These are phyloP conservation scores for Aspergillus sclerotialis DNA, from an alignment of 2,329 filamentous ascomycete species.

Conservation along the genomic window DNA sequence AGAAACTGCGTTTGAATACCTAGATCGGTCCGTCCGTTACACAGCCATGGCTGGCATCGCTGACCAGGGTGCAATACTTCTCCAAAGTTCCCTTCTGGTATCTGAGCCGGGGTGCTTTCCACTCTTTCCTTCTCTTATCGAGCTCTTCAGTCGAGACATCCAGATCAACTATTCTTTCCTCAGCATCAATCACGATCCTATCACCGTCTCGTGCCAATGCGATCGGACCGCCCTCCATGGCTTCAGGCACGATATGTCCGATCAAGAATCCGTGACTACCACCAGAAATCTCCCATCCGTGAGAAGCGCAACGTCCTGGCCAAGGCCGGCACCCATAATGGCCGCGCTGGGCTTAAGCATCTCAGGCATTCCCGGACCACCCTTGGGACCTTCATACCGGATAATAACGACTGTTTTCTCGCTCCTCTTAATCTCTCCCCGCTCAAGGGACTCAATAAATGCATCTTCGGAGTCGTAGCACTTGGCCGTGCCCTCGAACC, in stretches of 20 bases:
- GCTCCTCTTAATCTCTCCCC: constrained; percentile 58
- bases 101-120: constrained; percentile 2
- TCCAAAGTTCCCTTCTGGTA: constrained; percentile 5
- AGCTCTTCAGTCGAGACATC: constrained; percentile 3
- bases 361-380: constrained; percentile 64
- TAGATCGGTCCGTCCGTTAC: too few species aligned
- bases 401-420: constrained; percentile 66
- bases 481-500: constrained; percentile 57
- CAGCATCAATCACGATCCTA: constrained; percentile 7
- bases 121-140: constrained; percentile 3
- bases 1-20: too few species aligned
- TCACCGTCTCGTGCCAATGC: constrained; percentile 5
- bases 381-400: constrained; percentile 63
- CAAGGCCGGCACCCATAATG: constrained; percentile 65
- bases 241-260: constrained; percentile 17
- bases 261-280: constrained; percentile 41
- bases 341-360: constrained; percentile 63
- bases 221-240: constrained; percentile 8
- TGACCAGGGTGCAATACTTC: constrained; percentile 8
- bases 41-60: constrained; percentile 7
- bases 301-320: constrained; percentile 59
- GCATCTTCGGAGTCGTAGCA: constrained; percentile 60
- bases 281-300: constrained; percentile 45
- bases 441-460: constrained; percentile 58
- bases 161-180: constrained; percentile 6